A percentile compares a stretch with the other conserved stretches of the same genome.
phyloP scores from a whole-genome alignment of 2,329 filamentous ascomycete species.

The Nannizzia gypsea region DNA sequence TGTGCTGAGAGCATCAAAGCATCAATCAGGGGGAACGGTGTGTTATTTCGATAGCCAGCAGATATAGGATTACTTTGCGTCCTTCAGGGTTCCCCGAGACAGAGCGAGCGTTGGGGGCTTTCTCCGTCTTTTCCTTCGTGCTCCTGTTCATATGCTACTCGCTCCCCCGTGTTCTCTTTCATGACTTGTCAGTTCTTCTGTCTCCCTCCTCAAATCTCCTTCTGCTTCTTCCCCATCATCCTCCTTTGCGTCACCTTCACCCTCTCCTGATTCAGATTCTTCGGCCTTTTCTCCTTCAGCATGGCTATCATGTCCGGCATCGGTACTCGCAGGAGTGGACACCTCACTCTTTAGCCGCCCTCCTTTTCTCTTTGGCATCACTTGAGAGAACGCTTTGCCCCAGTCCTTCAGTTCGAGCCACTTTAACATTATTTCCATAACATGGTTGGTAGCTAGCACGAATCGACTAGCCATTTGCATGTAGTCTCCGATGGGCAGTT shows the following conservation, averaged over 20 bases:
- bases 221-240: background rate
- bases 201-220: too few relatives aligned
- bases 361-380: slow-evolving; percentile 76
- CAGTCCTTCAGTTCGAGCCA: slow-evolving; percentile 88
- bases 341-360: slow-evolving; percentile 10
- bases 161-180: background rate
- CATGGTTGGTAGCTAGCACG: slow-evolving; percentile 88
- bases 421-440: slow-evolving; percentile 88
- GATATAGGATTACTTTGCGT: background rate
- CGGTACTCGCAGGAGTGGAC: background rate
- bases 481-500: slow-evolving; percentile 88
- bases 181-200: too few relatives aligned
- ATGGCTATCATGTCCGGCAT: slow-evolving; percentile 6
- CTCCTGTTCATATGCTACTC: background rate
- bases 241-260: background rate
- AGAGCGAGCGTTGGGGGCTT: background rate
- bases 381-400: slow-evolving; percentile 75
- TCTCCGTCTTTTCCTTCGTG: background rate
- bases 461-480: slow-evolving; percentile 79
- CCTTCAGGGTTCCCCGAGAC: too few relatives aligned
- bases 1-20: too few relatives aligned
- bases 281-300: background rate
- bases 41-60: background rate
- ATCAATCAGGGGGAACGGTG: background rate
- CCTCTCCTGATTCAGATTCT: background rate